Evolutionary conservation across 2,329 filamentous ascomycete genomes (phyloP).

Genomic region (Akanthomyces lecanii): DNA sequence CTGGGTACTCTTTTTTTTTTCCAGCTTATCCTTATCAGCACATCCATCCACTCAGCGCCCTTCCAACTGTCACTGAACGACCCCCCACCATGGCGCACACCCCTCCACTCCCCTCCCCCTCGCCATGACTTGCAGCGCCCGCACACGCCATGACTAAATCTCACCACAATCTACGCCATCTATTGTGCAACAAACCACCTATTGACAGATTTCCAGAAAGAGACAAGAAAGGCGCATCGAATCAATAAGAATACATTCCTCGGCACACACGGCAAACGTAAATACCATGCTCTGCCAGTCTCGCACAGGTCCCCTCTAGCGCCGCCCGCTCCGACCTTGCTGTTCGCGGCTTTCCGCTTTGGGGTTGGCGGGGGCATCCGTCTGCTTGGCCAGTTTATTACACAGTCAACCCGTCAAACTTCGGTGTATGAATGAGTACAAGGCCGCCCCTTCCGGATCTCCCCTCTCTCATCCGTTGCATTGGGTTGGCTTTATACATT

Average conservation of each 20-base stretch:
- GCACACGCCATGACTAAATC: neutral
- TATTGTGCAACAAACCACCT: neutral
- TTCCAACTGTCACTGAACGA: conserved; percentile 1
- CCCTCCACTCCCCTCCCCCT: neutral
- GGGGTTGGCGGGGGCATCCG: neutral
- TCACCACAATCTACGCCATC: neutral
- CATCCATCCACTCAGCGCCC: conserved; percentile 1
- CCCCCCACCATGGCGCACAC: neutral
- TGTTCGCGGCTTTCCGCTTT: conserved; percentile 12
- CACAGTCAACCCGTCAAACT: no score
- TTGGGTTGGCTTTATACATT: no score
- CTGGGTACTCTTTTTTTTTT: neutral
- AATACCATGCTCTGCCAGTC: neutral
- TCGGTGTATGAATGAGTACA: no score
- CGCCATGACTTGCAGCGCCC: conserved; percentile 6
- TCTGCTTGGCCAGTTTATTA: neutral
- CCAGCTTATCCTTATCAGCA: conserved; percentile 15
- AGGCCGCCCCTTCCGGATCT: no score
- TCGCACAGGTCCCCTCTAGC: neutral
- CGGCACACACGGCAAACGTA: neutral
- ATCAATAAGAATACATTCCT: neutral
- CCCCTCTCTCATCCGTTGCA: no score
- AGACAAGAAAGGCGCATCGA: neutral
- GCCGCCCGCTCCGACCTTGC: neutral
- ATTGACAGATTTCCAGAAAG: neutral